Evolutionary conservation across 2,329 filamentous ascomycete genomes (phyloP).

Genomic region (Nemania sp.): DNA sequence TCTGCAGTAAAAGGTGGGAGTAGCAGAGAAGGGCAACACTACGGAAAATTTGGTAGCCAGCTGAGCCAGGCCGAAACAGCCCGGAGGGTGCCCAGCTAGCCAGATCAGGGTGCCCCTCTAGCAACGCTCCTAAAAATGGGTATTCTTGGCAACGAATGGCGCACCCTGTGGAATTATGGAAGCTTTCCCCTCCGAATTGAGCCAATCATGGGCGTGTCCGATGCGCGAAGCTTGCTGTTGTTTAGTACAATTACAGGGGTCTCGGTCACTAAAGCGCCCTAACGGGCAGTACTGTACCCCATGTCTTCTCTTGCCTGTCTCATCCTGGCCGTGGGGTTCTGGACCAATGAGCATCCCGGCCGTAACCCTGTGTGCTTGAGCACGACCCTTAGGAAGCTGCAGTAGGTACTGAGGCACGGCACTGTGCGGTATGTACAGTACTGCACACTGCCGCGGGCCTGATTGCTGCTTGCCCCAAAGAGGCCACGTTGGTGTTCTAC

Average conservation of each 20-base stretch:
- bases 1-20: too few species aligned
- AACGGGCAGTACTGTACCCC: background rate
- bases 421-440: background rate
- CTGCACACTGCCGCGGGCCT: constrained; percentile 15
- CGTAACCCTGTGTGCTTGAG: too few species aligned
- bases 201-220: too few species aligned
- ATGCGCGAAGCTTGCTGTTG: too few species aligned
- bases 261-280: background rate
- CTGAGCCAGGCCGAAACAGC: too few species aligned
- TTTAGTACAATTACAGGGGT: too few species aligned
- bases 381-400: too few species aligned
- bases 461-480: constrained; percentile 27
- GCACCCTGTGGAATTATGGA: constrained; percentile 16
- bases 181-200: background rate
- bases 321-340: background rate
- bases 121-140: constrained; percentile 24
- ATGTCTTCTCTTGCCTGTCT: constrained; percentile 5
- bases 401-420: background rate
- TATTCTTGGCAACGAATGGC: constrained; percentile 18
- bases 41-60: too few species aligned
- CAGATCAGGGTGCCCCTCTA: background rate
- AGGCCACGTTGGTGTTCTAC: constrained; percentile 39
- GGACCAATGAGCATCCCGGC: background rate
- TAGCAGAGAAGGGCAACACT: too few species aligned
- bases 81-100: too few species aligned